These are phyloP conservation scores for Zygosaccharomyces siamensis DNA, from an alignment of 805 yeast species.

Conservation along the genomic window DNA sequence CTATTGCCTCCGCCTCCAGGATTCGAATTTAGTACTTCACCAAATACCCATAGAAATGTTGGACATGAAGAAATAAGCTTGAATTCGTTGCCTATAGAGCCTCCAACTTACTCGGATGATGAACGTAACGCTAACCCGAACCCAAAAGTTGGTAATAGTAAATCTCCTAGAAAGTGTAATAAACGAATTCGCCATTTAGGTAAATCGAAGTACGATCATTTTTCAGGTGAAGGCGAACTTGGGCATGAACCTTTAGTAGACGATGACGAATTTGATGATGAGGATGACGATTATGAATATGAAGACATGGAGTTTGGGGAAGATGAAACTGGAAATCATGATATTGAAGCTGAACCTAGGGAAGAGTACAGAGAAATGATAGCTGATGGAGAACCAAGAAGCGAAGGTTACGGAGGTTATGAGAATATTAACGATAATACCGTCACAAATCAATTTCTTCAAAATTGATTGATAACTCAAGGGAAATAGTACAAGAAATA, in stretches of 20 bases:
- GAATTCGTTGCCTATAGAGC: constrained; percentile 35
- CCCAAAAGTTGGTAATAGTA: constrained; percentile 1
- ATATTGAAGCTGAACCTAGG: constrained; percentile 16
- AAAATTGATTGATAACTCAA: constrained; percentile 5
- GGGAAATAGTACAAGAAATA: not conserved
- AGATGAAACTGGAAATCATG: constrained; percentile 6
- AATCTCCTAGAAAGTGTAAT: not conserved
- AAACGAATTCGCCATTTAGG: not conserved
- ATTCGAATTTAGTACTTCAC: constrained; percentile 33
- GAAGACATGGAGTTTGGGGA: not conserved
- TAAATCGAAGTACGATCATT: not conserved
- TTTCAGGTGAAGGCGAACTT: not conserved
- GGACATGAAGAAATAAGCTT: constrained; percentile 33
- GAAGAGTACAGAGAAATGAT: constrained; percentile 6
- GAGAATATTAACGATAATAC: constrained; percentile 12
- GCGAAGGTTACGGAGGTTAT: constrained; percentile 6
- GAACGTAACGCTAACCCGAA: constrained; percentile 1
- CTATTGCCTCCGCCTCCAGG: constrained; percentile 37
- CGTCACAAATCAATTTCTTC: constrained; percentile 15
- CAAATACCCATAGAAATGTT: constrained; percentile 6
- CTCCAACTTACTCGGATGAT: constrained; percentile 37
- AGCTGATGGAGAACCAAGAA: constrained; percentile 2
- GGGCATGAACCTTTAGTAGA: constrained; percentile 2
- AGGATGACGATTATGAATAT: constrained; percentile 1
- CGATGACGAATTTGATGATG: constrained; percentile 6